Percentiles rank a stretch among this genome's conserved stretches.
Evolutionary conservation across 306 rosid genomes (phyloP).

Genomic region (Inga oerstediana): DNA sequence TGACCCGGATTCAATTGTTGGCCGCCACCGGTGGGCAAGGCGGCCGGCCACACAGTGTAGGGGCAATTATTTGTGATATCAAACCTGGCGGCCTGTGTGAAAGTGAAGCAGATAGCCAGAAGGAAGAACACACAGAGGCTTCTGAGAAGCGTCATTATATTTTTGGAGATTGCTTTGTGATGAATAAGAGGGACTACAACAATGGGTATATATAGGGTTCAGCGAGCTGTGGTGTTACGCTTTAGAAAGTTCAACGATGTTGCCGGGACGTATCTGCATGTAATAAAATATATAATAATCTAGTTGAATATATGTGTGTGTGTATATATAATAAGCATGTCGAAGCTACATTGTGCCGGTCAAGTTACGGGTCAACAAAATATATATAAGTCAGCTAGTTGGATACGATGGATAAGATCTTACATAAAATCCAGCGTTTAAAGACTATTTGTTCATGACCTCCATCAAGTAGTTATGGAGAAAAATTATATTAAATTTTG

Average conservation of each 20-base stretch:
- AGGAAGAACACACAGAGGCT: background rate
- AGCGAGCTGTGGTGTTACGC: background rate
- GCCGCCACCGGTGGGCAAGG: background rate
- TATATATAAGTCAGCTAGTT: no score
- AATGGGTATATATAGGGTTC: background rate
- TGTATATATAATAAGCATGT: background rate
- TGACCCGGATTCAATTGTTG: background rate
- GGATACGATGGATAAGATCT: no score
- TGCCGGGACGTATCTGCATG: no score
- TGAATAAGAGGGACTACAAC: background rate
- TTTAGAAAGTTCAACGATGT: background rate
- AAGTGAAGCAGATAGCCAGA: background rate
- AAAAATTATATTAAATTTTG: no score
- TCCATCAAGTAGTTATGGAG: no score
- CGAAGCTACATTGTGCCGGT: background rate
- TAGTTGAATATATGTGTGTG: no score
- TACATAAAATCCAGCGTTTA: no score
- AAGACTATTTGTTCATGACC: no score
- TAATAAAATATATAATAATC: no score
- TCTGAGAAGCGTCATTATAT: background rate
- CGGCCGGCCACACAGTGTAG: slow-evolving; percentile 21
- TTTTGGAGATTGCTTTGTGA: background rate
- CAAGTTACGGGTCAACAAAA: no score
- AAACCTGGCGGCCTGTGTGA: slow-evolving; percentile 26
- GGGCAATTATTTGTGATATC: slow-evolving; percentile 41